phyloP scores from a whole-genome alignment of 202 grass and related monocot genomes.

The Schoenoplectus tabernaemontani region DNA sequence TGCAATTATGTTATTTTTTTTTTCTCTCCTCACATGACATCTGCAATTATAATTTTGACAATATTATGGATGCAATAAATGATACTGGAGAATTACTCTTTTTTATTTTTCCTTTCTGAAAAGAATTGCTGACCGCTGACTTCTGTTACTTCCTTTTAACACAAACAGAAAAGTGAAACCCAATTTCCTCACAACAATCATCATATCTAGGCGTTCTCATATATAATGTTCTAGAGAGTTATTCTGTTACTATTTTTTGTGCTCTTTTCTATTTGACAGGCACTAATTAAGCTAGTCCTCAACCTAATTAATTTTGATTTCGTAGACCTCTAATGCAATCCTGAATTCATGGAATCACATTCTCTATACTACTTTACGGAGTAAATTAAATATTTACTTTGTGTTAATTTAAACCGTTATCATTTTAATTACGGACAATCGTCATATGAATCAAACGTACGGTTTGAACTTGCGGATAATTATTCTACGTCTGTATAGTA shows the following conservation, averaged over 20 bases:
- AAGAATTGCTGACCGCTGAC: constrained; percentile 1
- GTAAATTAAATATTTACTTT: too few relatives aligned
- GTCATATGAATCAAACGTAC: too few relatives aligned
- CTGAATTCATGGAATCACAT: too few relatives aligned
- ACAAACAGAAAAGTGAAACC: not conserved
- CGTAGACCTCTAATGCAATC: not conserved
- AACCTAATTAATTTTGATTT: constrained; percentile 12
- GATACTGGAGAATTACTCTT: not conserved
- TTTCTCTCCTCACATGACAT: not conserved
- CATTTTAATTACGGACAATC: too few relatives aligned
- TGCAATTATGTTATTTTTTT: not conserved
- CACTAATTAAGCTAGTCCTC: not conserved
- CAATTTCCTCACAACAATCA: not conserved
- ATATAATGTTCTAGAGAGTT: not conserved
- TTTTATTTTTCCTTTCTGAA: not conserved
- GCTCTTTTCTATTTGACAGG: not conserved
- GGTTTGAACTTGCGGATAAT: too few relatives aligned
- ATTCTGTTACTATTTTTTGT: not conserved
- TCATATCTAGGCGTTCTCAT: not conserved
- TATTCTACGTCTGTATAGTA: too few relatives aligned
- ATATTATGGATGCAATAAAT: not conserved
- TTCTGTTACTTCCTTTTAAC: not conserved
- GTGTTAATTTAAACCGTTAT: too few relatives aligned
- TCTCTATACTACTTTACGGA: too few relatives aligned
- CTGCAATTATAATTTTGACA: not conserved